Percentiles rank a stretch among this genome's conserved stretches.
These are phyloP conservation scores for Spencermartinsiella europaea DNA, from an alignment of 805 yeast genomes.

Conservation along the genomic window DNA sequence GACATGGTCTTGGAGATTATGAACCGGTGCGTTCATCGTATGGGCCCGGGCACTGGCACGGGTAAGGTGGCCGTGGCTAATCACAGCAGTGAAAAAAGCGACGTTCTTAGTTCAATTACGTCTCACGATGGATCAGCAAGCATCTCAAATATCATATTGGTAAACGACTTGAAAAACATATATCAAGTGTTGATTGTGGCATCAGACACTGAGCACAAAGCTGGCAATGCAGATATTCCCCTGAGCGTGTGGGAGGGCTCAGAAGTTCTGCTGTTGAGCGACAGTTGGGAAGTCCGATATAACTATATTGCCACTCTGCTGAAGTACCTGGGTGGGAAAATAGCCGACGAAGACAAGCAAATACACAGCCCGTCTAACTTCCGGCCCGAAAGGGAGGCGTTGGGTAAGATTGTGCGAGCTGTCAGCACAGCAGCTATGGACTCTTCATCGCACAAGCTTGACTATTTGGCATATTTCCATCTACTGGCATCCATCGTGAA, in stretches of 20 bases:
- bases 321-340: constrained; percentile 18
- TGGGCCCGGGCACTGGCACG: not conserved
- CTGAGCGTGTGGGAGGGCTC: constrained; percentile 30
- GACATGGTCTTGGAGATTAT: constrained; percentile 71
- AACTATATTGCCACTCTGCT: constrained; percentile 23
- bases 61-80: not conserved
- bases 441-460: constrained; percentile 1
- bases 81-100: not conserved
- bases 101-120: not conserved
- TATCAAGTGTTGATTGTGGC: constrained; percentile 13
- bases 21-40: constrained; percentile 17
- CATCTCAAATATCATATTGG: constrained; percentile 5
- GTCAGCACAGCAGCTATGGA: constrained; percentile 7
- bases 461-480: constrained; percentile 11
- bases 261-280: constrained; percentile 24
- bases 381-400: constrained; percentile 7
- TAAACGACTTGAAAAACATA: constrained; percentile 24
- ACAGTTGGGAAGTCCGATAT: constrained; percentile 19
- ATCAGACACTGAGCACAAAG: not conserved
- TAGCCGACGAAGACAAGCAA: constrained; percentile 6
- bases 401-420: constrained; percentile 12
- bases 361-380: constrained; percentile 2
- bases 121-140: not conserved
- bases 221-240: constrained; percentile 14
- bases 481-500: constrained; percentile 7